Evolutionary conservation across 768 basidiomycete species (phyloP).

Genomic region (Daedalea quercina): DNA sequence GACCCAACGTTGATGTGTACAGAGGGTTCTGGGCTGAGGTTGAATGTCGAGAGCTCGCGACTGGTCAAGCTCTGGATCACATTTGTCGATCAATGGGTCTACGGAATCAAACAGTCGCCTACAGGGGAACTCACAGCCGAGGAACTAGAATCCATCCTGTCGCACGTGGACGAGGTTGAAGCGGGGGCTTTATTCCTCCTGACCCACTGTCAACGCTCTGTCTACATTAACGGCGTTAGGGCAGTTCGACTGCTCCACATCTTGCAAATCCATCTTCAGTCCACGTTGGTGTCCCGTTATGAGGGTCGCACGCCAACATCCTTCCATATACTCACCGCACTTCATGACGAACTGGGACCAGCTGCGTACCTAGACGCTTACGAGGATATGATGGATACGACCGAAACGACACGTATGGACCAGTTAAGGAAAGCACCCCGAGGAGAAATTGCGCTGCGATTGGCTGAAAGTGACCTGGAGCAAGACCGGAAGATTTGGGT

Average conservation of each 20-base stretch:
- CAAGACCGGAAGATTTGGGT: slow-evolving; percentile 72
- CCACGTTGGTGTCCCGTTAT: slow-evolving; percentile 22
- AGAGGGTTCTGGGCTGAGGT: slow-evolving; percentile 55
- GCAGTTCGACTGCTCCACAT: slow-evolving; percentile 52
- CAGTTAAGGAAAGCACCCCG: slow-evolving; percentile 59
- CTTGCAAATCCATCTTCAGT: slow-evolving; percentile 38
- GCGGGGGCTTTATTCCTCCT: slow-evolving; percentile 73
- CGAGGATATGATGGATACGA: slow-evolving; percentile 58
- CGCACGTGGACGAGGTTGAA: slow-evolving; percentile 56
- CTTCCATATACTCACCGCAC: slow-evolving; percentile 41
- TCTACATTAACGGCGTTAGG: slow-evolving; percentile 57
- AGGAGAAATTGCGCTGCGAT: slow-evolving; percentile 51
- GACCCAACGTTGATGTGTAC: slow-evolving; percentile 54
- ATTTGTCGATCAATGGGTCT: slow-evolving; percentile 65
- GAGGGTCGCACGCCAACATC: slow-evolving; percentile 22
- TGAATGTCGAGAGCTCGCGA: slow-evolving; percentile 60
- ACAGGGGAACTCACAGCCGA: slow-evolving; percentile 31
- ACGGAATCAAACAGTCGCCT: slow-evolving; percentile 35
- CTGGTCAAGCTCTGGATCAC: slow-evolving; percentile 69
- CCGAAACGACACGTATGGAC: slow-evolving; percentile 53
- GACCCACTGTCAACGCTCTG: slow-evolving; percentile 42
- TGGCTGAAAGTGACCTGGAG: slow-evolving; percentile 65
- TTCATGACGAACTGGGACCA: slow-evolving; percentile 44
- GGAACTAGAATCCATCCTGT: slow-evolving; percentile 34
- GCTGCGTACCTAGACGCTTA: slow-evolving; percentile 50